Base-by-base conservation (phyloP, 768 basidiomycete species). In the Suillus hirtellus region DNA sequence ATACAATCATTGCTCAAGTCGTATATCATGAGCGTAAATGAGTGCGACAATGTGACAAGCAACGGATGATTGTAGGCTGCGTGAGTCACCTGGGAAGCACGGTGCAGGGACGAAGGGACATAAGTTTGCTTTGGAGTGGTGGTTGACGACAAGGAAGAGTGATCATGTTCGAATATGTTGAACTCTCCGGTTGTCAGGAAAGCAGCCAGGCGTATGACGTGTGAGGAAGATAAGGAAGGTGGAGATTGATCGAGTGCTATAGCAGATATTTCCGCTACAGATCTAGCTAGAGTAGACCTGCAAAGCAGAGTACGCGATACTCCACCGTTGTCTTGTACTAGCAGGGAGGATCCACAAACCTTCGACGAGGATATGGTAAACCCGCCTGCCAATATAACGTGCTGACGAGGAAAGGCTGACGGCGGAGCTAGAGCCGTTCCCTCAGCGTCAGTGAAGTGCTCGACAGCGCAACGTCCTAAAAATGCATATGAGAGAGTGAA, bases 61-160 rank as follows among this genome's bases (percentile, higher is more conserved):
- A 94, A 76, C 1, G 90, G 92, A 64, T 93, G 89, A 67, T 92
- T 86, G 69, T 91, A 94, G 9, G 82, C 90, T 15, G 88, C 89
- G 53, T 87, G 87, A 54, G 84, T 80, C 63, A 89, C 81, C 19
- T 80, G 80, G 14, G 80, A 72, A 7, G 73, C 77, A 52, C 85
- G 78, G 52, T 78, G 73, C 43, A 76, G 76, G 34, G 70, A 64
- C 9, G 72, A 64, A 19, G 87, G 87, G 44, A 80, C 71, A 70
- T 89, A 86, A 15, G 81, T 76, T 52, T 83, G 72, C 59, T 78
- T 80, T 1, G 73, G 69, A 37, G 79, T 78, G 2, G 75, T 66
- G n/a, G 83, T 80, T 27, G 72, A 66, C 10, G 79, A 76, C 19
- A 80, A 80, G 15, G 77, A 71, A 12, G 77, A 70, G 59, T 83